Conservation (phyloP, 768 basidiomycete genomes). For the Cytidiella melzeri region DNA sequence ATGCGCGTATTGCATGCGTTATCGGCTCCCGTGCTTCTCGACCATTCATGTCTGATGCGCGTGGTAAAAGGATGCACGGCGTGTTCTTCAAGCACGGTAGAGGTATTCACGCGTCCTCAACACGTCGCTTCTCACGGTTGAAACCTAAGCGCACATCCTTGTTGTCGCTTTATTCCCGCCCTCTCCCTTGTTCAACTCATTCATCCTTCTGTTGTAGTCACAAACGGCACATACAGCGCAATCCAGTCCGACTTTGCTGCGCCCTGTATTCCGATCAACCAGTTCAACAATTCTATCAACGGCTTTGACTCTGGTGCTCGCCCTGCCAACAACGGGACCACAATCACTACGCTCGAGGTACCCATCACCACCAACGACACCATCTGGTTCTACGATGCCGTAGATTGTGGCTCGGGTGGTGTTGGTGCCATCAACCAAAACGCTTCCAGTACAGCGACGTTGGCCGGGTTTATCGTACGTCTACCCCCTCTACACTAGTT, state of each 20-base stretch:
- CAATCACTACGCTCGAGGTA: slow-evolving; percentile 38
- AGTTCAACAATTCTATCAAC: slow-evolving; percentile 43
- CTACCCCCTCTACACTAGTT: neutral
- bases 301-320: slow-evolving; percentile 55
- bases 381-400: slow-evolving; percentile 57
- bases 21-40: neutral
- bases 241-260: slow-evolving; percentile 49
- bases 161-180: neutral
- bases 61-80: too few relatives aligned
- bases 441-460: slow-evolving; percentile 30
- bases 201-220: slow-evolving; percentile 36
- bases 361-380: slow-evolving; percentile 36
- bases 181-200: neutral
- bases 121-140: too few relatives aligned
- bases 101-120: too few relatives aligned
- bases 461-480: slow-evolving; percentile 34
- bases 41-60: too few relatives aligned
- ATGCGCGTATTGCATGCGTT: neutral
- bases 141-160: too few relatives aligned
- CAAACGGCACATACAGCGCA: slow-evolving; percentile 45
- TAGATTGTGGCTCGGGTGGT: slow-evolving; percentile 49
- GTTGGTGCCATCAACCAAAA: slow-evolving; percentile 60
- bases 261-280: slow-evolving; percentile 49
- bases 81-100: too few relatives aligned
- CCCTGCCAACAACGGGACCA: slow-evolving; percentile 39